phyloP scores from a whole-genome alignment of 257 asterid genomes.

The Verbascum thapsus region DNA sequence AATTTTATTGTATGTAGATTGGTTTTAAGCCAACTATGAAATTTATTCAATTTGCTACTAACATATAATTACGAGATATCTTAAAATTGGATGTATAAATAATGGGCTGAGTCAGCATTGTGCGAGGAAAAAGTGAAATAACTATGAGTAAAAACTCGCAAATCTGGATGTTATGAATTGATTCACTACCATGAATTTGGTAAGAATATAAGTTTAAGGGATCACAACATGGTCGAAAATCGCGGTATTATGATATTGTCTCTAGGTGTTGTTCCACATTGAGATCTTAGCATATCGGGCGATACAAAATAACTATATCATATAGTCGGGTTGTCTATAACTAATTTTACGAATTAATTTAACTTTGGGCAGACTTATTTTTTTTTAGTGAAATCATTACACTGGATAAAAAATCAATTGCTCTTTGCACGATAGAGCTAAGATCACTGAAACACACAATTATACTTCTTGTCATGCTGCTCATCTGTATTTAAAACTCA shows the following conservation, averaged over 20 bases:
- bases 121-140: background rate
- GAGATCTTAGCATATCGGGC: too few species aligned
- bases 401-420: background rate
- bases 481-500: background rate
- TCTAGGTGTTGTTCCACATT: too few species aligned
- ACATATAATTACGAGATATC: background rate
- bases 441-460: background rate
- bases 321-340: too few species aligned
- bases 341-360: background rate
- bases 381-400: constrained; percentile 8
- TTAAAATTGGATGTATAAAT: background rate
- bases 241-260: too few species aligned
- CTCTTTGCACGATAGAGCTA: background rate
- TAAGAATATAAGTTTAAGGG: background rate
- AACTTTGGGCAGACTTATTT: too few species aligned
- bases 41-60: background rate
- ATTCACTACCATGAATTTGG: background rate
- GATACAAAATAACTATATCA: too few species aligned
- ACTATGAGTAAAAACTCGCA: background rate
- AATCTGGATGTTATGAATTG: background rate
- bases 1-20: background rate
- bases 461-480: background rate
- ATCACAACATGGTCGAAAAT: background rate
- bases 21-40: background rate
- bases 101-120: background rate